These are phyloP conservation scores for Canavalia ensiformis DNA, from an alignment of 306 rosid species.

Conservation along the genomic window DNA sequence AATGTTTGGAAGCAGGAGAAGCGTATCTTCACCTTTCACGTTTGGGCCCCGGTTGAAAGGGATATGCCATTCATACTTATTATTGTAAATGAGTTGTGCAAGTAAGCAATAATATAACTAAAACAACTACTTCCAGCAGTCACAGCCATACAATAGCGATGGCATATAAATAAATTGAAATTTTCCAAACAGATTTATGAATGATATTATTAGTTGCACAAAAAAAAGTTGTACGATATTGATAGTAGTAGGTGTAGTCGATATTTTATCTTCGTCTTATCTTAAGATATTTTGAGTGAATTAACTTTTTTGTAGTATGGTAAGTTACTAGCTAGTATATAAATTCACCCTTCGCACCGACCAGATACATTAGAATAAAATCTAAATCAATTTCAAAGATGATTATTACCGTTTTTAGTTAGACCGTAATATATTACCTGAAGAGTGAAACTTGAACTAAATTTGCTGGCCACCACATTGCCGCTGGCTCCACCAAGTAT, in stretches of 20 bases:
- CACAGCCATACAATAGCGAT: neutral
- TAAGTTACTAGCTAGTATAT: neutral
- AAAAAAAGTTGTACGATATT: too few species aligned
- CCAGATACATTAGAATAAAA: too few species aligned
- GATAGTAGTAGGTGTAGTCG: neutral
- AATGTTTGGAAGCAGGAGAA: neutral
- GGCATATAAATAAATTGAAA: neutral
- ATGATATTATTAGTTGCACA: neutral
- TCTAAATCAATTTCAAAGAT: too few species aligned
- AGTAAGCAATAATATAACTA: neutral
- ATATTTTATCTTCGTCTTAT: neutral
- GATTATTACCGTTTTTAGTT: too few species aligned
- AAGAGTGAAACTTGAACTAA: constrained; percentile 97
- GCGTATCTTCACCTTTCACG: neutral
- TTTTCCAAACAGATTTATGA: neutral
- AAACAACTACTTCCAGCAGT: neutral
- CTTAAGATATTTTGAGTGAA: neutral
- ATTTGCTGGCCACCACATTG: constrained; percentile 99
- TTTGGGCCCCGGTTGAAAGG: constrained; percentile 32
- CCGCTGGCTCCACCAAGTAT: constrained; percentile 90
- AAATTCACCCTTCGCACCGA: neutral
- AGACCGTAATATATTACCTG: constrained; percentile 56
- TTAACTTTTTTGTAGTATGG: too few species aligned
- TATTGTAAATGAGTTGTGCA: neutral
- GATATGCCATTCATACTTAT: neutral